Evolutionary conservation across 306 rosid genomes (phyloP).

Genomic region (Prunus persica): Prunus_persica_NCBIv2 NC_034012.1:469001-469500

Average conservation of each 20-base stretch:
- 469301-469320: slow-evolving; percentile 81
- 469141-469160: slow-evolving; percentile 56
- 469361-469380: slow-evolving; percentile 76
- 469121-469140: slow-evolving; percentile 57
- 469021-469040: slow-evolving; percentile 60
- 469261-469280: slow-evolving; percentile 79
- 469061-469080: slow-evolving; percentile 62
- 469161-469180: slow-evolving; percentile 62
- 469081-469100: slow-evolving; percentile 40
- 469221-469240: slow-evolving; percentile 74
- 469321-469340: slow-evolving; percentile 38
- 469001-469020: neutral
- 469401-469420: slow-evolving; percentile 87
- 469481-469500: slow-evolving; percentile 75
- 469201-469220: slow-evolving; percentile 63
- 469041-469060: slow-evolving; percentile 68
- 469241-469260: slow-evolving; percentile 94
- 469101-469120: slow-evolving; percentile 54
- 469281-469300: slow-evolving; percentile 55
- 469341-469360: slow-evolving; percentile 41
- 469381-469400: slow-evolving; percentile 92
- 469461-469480: slow-evolving; percentile 52
- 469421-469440: slow-evolving; percentile 91
- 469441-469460: slow-evolving; percentile 69
- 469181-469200: slow-evolving; percentile 73